Conservation (phyloP, 139 green algal genomes). For the Chlamydomonas asymmetrica region DNA sequence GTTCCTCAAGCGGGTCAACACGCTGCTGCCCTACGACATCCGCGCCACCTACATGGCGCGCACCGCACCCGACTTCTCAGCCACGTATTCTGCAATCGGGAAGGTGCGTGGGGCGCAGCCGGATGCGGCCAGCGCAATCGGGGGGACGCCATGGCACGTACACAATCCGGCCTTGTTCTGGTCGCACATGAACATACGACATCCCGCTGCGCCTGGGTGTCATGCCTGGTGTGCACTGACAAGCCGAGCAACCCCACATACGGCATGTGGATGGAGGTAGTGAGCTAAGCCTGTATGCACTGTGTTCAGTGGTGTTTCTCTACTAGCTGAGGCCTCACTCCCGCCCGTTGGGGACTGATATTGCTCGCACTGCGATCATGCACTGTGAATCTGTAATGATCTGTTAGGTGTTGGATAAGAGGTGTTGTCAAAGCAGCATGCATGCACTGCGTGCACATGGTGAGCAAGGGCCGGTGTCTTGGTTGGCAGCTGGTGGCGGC, state of each 20-base stretch:
- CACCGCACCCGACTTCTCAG: slow-evolving; percentile 68
- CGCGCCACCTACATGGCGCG: slow-evolving; percentile 31
- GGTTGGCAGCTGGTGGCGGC: neutral
- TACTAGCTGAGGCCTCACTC: too few species aligned
- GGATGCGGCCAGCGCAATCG: too few species aligned
- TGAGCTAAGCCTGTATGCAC: too few species aligned
- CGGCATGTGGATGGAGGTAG: neutral
- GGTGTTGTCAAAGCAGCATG: neutral
- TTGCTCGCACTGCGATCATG: too few species aligned
- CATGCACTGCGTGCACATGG: neutral
- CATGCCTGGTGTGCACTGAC: too few species aligned
- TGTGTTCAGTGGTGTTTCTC: too few species aligned
- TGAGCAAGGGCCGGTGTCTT: neutral
- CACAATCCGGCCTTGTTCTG: neutral
- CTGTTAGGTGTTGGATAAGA: neutral
- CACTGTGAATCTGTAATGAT: neutral
- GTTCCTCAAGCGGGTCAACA: slow-evolving; percentile 52
- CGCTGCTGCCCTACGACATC: slow-evolving; percentile 64
- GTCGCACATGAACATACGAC: too few species aligned
- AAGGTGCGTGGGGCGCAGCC: slow-evolving; percentile 29
- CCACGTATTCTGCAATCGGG: slow-evolving; percentile 45
- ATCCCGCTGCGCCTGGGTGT: too few species aligned
- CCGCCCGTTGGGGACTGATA: too few species aligned
- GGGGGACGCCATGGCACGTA: neutral
- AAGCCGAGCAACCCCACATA: neutral